Conservation (phyloP, 208 protist species). For the Naegleria fowleri region DNA sequence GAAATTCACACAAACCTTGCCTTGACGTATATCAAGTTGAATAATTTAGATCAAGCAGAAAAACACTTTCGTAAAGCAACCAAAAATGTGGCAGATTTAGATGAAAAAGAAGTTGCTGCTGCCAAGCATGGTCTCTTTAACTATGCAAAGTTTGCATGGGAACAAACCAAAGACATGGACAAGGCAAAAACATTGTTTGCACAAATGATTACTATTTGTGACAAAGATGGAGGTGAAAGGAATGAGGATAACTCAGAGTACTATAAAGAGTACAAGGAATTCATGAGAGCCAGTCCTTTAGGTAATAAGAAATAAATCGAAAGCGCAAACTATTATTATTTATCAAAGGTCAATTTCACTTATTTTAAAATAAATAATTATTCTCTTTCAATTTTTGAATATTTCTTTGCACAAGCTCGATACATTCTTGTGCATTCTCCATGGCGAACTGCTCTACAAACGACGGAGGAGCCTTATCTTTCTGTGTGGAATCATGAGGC, state of each 20-base stretch:
- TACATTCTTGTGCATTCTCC: background rate
- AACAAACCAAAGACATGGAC: background rate
- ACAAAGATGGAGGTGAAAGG: background rate
- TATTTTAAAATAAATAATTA: background rate
- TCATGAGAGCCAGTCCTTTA: background rate
- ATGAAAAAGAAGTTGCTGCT: background rate
- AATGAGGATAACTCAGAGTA: background rate
- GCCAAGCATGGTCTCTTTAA: background rate
- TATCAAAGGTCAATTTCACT: too few species aligned
- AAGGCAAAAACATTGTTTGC: background rate
- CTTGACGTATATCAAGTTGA: background rate
- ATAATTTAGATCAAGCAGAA: background rate
- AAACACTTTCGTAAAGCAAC: background rate
- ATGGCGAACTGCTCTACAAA: background rate
- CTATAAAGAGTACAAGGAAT: background rate
- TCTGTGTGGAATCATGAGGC: background rate
- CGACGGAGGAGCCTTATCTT: background rate
- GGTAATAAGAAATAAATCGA: too few species aligned
- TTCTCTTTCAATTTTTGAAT: slow-evolving; percentile 11
- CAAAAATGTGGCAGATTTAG: background rate
- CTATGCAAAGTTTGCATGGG: background rate
- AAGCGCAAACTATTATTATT: too few species aligned
- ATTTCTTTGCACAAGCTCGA: background rate
- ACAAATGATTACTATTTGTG: background rate
- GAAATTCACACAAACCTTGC: background rate